Evolutionary conservation across 345 rosid genomes (phyloP).

Genomic region (Syzygium aromaticum): DNA sequence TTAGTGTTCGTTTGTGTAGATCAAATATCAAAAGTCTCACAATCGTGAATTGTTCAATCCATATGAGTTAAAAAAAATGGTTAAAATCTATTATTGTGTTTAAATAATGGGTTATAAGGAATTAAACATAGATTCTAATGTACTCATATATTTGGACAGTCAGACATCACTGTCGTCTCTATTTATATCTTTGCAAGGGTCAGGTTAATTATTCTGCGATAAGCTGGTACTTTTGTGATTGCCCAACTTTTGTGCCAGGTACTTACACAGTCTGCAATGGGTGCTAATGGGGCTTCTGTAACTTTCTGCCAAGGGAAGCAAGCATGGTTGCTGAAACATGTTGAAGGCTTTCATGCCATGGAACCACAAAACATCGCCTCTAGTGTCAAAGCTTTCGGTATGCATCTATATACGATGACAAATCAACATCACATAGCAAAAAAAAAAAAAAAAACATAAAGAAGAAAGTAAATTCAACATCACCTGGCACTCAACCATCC

Average conservation of each 20-base stretch:
- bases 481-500: background rate
- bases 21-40: background rate
- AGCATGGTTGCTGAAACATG: background rate
- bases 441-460: background rate
- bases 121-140: background rate
- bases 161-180: background rate
- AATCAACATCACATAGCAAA: background rate
- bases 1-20: background rate
- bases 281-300: background rate
- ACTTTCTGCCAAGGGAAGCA: background rate
- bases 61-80: background rate
- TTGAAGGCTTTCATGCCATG: background rate
- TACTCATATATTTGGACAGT: background rate
- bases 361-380: background rate
- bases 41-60: background rate
- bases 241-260: background rate
- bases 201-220: background rate
- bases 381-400: background rate
- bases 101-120: background rate
- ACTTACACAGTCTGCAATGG: background rate
- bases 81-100: background rate
- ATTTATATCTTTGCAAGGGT: background rate
- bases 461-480: background rate
- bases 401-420: background rate
- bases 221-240: background rate